Evolutionary conservation across 352 stramenopile species (phyloP).

Genomic region (Phytophthora sp.): DNA sequence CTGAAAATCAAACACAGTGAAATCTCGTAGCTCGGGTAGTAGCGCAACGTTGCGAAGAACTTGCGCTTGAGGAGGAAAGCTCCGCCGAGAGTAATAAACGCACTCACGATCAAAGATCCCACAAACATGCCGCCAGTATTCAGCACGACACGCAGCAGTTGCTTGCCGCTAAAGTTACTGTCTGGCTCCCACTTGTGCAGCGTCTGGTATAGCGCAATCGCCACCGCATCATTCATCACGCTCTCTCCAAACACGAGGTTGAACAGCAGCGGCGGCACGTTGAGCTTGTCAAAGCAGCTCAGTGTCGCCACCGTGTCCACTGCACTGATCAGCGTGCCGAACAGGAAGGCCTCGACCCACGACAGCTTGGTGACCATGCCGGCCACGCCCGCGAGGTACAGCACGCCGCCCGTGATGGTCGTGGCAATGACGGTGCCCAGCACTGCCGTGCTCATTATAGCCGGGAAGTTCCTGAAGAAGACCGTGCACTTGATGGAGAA

Average conservation of each 20-base stretch:
- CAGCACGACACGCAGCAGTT: slow-evolving; percentile 64
- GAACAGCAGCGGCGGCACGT: slow-evolving; percentile 90
- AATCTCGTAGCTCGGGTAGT: slow-evolving; percentile 89
- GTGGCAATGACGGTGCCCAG: slow-evolving; percentile 82
- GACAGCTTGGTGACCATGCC: slow-evolving; percentile 76
- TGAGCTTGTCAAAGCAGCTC: slow-evolving; percentile 92
- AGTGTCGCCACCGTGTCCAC: slow-evolving; percentile 95
- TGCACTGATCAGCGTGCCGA: slow-evolving; percentile 92
- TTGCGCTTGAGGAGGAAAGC: slow-evolving; percentile 82
- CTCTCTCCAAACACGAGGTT: slow-evolving; percentile 96
- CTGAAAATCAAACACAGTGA: slow-evolving; percentile 88
- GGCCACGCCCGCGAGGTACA: slow-evolving; percentile 70
- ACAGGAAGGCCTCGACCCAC: slow-evolving; percentile 92
- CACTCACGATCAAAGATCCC: slow-evolving; percentile 75
- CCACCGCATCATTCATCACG: slow-evolving; percentile 95
- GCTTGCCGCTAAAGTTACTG: slow-evolving; percentile 65
- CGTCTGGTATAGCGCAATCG: slow-evolving; percentile 94
- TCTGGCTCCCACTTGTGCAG: slow-evolving; percentile 89
- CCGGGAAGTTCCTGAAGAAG: slow-evolving; percentile 88
- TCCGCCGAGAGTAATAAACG: slow-evolving; percentile 70
- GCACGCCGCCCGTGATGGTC: slow-evolving; percentile 73
- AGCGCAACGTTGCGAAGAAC: slow-evolving; percentile 72
- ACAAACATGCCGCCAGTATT: slow-evolving; percentile 83
- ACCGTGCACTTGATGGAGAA: slow-evolving; percentile 87
- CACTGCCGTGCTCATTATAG: slow-evolving; percentile 86